Evolutionary conservation across 129 eudicot species (phyloP).

Genomic region (Calendula officinalis): DNA sequence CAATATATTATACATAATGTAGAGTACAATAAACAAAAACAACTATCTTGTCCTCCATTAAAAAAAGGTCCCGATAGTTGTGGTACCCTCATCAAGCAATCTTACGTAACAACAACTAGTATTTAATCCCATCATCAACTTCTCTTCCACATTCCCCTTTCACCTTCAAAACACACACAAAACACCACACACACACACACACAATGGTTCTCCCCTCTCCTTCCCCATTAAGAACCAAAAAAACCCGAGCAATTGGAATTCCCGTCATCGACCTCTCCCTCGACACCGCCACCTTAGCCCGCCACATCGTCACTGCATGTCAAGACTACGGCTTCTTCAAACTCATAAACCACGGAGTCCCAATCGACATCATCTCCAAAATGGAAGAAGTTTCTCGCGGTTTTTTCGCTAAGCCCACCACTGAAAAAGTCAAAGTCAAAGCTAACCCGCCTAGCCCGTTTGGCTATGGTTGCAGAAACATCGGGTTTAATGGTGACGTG

Average conservation of each 20-base stretch:
- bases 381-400: slow-evolving; percentile 52
- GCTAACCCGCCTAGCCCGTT: slow-evolving; percentile 72
- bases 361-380: slow-evolving; percentile 38
- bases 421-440: slow-evolving; percentile 42
- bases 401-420: slow-evolving; percentile 50
- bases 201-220: slow-evolving; percentile 49
- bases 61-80: slow-evolving; percentile 38
- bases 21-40: slow-evolving; percentile 31
- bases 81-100: slow-evolving; percentile 40
- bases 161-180: slow-evolving; percentile 12
- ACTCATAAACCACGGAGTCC: slow-evolving; percentile 71
- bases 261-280: slow-evolving; percentile 65
- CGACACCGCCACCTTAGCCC: slow-evolving; percentile 38
- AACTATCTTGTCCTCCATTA: slow-evolving; percentile 27
- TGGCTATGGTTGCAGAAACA: slow-evolving; percentile 80
- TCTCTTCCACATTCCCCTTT: slow-evolving; percentile 18
- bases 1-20: neutral
- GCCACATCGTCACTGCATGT: slow-evolving; percentile 55
- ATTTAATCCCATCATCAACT: slow-evolving; percentile 35
- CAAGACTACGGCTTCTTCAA: slow-evolving; percentile 79
- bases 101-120: slow-evolving; percentile 35
- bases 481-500: slow-evolving; percentile 77
- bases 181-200: neutral
- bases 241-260: slow-evolving; percentile 56
- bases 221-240: slow-evolving; percentile 47